Percentiles rank a stretch among this genome's conserved stretches.
phyloP scores from a whole-genome alignment of 257 asterid species.

The Hygrophila difformis region DNA sequence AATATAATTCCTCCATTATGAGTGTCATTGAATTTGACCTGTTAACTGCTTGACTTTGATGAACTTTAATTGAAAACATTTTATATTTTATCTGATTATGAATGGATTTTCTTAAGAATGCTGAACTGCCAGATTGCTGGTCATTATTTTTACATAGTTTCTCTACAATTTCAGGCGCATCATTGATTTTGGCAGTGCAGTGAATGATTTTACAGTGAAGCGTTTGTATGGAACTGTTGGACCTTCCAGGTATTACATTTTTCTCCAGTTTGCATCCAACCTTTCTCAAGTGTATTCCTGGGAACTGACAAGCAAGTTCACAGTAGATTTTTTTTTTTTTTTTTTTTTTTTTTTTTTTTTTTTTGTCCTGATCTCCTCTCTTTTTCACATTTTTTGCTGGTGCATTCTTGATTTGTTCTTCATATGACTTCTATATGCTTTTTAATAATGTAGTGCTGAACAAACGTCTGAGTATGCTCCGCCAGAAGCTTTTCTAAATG shows the following conservation, averaged over 20 bases:
- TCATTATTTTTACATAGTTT: too few species aligned
- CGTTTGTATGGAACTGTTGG: constrained; percentile 81
- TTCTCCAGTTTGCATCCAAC: constrained; percentile 13
- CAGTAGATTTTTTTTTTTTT: too few species aligned
- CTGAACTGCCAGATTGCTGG: constrained; percentile 11
- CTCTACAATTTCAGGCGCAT: constrained; percentile 81
- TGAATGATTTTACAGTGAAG: constrained; percentile 84
- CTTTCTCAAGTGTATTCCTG: neutral
- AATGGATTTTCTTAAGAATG: neutral
- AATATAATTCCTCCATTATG: too few species aligned
- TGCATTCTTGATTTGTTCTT: constrained; percentile 10
- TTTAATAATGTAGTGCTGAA: constrained; percentile 50
- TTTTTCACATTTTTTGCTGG: constrained; percentile 9
- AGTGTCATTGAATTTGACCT: too few species aligned
- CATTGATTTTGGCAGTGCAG: constrained; percentile 94
- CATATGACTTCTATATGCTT: constrained; percentile 7
- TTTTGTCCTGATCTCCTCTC: too few species aligned
- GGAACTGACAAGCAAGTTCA: too few species aligned
- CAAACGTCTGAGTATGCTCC: constrained; percentile 92
- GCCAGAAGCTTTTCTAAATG: constrained; percentile 89
- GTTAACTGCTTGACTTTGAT: too few species aligned
- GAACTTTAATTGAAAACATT: too few species aligned
- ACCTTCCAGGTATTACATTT: constrained; percentile 78
- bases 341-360: too few species aligned
- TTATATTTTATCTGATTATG: too few species aligned